These are phyloP conservation scores for Filosporella fistucella DNA, from an alignment of 495 filamentous ascomycete genomes.

Conservation along the genomic window DNA sequence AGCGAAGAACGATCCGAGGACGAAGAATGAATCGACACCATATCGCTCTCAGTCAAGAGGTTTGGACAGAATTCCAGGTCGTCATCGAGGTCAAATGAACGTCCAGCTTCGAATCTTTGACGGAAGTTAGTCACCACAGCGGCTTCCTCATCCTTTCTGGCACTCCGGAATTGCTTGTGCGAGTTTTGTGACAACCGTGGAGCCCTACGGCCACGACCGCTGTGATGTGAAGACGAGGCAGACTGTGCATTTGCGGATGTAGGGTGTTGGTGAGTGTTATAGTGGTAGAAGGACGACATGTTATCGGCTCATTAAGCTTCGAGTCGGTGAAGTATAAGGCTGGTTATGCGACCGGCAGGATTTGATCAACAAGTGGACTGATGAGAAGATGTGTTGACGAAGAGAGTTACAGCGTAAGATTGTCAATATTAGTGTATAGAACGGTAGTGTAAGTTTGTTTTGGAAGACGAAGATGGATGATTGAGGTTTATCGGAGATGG, in stretches of 20 bases:
- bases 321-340: background rate
- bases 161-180: constrained; percentile 79
- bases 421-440: no score
- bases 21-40: constrained; percentile 60
- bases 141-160: constrained; percentile 81
- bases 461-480: no score
- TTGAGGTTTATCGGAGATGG: no score
- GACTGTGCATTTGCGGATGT: constrained; percentile 44
- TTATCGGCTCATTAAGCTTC: constrained; percentile 17
- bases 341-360: background rate
- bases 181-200: constrained; percentile 78
- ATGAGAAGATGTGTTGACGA: no score
- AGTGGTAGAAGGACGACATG: constrained; percentile 77
- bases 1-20: constrained; percentile 91
- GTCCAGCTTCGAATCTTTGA: constrained; percentile 80
- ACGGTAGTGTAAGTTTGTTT: no score
- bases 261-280: constrained; percentile 59
- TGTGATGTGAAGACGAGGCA: constrained; percentile 58
- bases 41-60: constrained; percentile 89
- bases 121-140: constrained; percentile 72
- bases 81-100: constrained; percentile 95
- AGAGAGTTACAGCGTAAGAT: no score
- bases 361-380: background rate
- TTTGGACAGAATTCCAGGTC: constrained; percentile 95
- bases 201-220: constrained; percentile 80